A percentile compares a stretch with the other conserved stretches of the same genome.
Conservation (phyloP, 1,284 basidiomycete genomes). For the Ganoderma multipileum region DNA sequence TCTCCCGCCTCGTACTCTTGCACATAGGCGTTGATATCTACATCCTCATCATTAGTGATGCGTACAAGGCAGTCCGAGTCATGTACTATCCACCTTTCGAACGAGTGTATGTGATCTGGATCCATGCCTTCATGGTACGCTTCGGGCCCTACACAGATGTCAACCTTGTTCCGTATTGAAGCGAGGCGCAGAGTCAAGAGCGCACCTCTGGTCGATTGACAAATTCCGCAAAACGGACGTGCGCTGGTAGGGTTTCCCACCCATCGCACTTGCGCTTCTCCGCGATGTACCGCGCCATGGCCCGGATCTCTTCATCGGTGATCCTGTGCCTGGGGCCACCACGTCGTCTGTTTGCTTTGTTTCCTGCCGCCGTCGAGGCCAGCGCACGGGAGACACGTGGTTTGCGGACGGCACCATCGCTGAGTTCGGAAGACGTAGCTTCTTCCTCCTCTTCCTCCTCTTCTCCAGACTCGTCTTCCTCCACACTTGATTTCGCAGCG, state of each 20-base stretch:
- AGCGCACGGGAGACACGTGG: no score
- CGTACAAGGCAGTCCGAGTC: background rate
- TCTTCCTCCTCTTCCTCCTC: background rate
- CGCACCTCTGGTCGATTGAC: constrained; percentile 16
- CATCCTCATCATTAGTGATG: background rate
- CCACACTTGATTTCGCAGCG: background rate
- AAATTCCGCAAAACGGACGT: constrained; percentile 20
- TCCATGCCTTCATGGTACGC: background rate
- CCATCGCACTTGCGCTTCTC: constrained; percentile 7
- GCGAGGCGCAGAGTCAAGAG: background rate
- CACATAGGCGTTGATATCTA: background rate
- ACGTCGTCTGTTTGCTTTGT: background rate
- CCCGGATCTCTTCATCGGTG: constrained; percentile 16
- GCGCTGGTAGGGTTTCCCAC: background rate
- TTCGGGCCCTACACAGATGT: background rate
- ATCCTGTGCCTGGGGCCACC: background rate
- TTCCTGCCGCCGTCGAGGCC: background rate
- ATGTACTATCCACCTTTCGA: background rate
- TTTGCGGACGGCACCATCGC: background rate
- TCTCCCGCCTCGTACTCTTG: background rate
- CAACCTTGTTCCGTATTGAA: no score
- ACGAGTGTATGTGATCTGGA: background rate
- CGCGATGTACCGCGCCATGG: constrained; percentile 16
- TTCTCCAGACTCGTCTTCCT: background rate
- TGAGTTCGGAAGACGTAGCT: background rate